Base-by-base conservation (phyloP, 1,284 basidiomycete genomes). In the Coniferiporia sulphurascens region DNA sequence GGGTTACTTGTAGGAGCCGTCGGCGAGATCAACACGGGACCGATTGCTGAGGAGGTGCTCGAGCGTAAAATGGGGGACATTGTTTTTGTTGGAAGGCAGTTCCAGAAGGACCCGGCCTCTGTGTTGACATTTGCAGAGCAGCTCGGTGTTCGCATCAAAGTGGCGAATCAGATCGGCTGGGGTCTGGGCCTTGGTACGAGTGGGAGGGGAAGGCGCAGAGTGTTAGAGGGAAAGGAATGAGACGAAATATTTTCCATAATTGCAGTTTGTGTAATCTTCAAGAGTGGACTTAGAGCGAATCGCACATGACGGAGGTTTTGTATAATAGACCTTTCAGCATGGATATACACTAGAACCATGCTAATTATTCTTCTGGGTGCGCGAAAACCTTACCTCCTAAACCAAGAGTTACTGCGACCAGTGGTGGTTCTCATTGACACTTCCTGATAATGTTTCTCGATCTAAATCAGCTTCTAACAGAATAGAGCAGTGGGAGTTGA, bases 21-120 rank as follows among this genome's bases (percentile, higher is more conserved):
- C n/a, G 80, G 80, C 2, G 68, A 78, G 52, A 78, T 83, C 65
- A 80, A 78, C 3, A 68, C 69, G 13, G 71, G 75, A 22, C 63
- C 73, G 35, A 75, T 80, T 60, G 76, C 78, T 17, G 76, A 81
- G 64, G 71, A 75, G 34, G 74, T 81, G 51, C 63, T 82, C 10
- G 38, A 56, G 68, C 69, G 9, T 32, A 71, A 69, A 13, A 67
- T 73, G 52, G 74, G 75, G 2, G 78, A 81, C 61, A 71, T 71
- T 1, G 62, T 76, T 13, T 67, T 82, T 49, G 77, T 83, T 10
- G 83, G 84, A 32, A 69, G 81, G n/a, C 71, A 73, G 54, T 85
- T 85, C 72, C 78, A 81, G 69, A 81, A 82, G 73, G 78, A 84
- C 62, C 82, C 82, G 0, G 80, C 74, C 0, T 61, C 70, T 0